Evolutionary conservation across 2,329 filamentous ascomycete species (phyloP).

Genomic region (Dryadomyces quercivorus): DNA sequence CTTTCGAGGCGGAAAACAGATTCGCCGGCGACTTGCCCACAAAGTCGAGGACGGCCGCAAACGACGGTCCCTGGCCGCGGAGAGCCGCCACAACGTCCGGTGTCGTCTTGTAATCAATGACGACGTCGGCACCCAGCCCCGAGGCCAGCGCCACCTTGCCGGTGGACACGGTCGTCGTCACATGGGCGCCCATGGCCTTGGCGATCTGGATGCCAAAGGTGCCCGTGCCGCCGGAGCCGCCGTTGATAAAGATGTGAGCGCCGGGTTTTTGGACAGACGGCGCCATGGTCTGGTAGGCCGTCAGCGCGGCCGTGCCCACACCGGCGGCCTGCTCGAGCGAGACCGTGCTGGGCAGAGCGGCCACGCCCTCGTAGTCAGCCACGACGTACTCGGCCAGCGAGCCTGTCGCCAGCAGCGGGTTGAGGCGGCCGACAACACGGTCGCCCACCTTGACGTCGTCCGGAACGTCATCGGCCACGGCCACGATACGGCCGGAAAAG

Average conservation of each 20-base stretch:
- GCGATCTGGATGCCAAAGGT: constrained; percentile 25
- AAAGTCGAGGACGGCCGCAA: constrained; percentile 18
- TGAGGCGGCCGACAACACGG: too few relatives aligned
- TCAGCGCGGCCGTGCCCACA: constrained; percentile 13
- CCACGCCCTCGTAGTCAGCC: background rate
- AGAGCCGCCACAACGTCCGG: constrained; percentile 8
- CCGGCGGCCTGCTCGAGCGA: constrained; percentile 14
- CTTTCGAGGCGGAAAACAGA: constrained; percentile 13
- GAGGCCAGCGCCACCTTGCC: constrained; percentile 21
- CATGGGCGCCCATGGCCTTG: constrained; percentile 20
- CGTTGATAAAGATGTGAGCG: constrained; percentile 20
- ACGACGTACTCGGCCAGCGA: constrained; percentile 12
- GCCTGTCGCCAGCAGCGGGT: constrained; percentile 7
- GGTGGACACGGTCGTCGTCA: constrained; percentile 23
- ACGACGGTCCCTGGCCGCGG: constrained; percentile 7
- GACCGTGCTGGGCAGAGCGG: constrained; percentile 9
- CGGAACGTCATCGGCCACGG: constrained; percentile 11
- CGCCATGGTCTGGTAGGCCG: constrained; percentile 14
- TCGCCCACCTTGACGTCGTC: constrained; percentile 10
- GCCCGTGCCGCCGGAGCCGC: constrained; percentile 25
- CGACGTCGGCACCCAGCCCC: constrained; percentile 23
- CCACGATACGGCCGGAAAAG: constrained; percentile 35
- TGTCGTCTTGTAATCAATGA: constrained; percentile 21
- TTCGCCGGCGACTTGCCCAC: constrained; percentile 9
- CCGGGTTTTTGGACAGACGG: background rate